Conservation (phyloP, 1,284 basidiomycete genomes). For the Anthracocystis panici-leucophaei region DNA sequence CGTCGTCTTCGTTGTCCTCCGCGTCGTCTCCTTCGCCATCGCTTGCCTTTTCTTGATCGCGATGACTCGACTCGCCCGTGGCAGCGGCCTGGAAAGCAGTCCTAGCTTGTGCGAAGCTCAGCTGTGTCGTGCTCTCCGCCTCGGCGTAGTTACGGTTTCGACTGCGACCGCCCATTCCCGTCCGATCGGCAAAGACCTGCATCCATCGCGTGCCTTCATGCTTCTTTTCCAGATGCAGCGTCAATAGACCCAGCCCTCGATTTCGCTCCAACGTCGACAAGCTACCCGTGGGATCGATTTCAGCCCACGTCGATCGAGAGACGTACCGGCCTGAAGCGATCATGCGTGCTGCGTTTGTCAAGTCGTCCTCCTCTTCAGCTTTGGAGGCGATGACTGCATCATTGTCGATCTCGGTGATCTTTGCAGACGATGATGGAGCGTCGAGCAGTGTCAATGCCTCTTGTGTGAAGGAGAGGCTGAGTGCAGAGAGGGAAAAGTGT, state of each 20-base stretch:
- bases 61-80: constrained; percentile 1
- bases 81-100: constrained; percentile 12
- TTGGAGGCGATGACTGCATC: neutral
- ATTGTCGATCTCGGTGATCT: constrained; percentile 75
- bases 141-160: neutral
- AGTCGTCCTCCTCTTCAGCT: constrained; percentile 18
- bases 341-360: constrained; percentile 27
- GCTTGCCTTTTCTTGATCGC: constrained; percentile 12
- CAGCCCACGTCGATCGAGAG: constrained; percentile 56
- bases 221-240: constrained; percentile 61
- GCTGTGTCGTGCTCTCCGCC: constrained; percentile 10
- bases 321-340: constrained; percentile 47
- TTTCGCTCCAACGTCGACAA: constrained; percentile 58
- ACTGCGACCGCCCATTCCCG: constrained; percentile 5
- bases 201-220: constrained; percentile 80
- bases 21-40: constrained; percentile 49
- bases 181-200: constrained; percentile 76
- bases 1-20: constrained; percentile 74
- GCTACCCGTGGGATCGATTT: constrained; percentile 52
- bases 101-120: constrained; percentile 39
- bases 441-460: constrained; percentile 51
- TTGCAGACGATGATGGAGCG: constrained; percentile 18
- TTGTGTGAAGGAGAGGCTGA: constrained; percentile 77
- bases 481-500: constrained; percentile 76
- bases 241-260: constrained; percentile 39